Evolutionary conservation across 768 basidiomycete genomes (phyloP).

Genomic region (Podaxis sp.): DNA sequence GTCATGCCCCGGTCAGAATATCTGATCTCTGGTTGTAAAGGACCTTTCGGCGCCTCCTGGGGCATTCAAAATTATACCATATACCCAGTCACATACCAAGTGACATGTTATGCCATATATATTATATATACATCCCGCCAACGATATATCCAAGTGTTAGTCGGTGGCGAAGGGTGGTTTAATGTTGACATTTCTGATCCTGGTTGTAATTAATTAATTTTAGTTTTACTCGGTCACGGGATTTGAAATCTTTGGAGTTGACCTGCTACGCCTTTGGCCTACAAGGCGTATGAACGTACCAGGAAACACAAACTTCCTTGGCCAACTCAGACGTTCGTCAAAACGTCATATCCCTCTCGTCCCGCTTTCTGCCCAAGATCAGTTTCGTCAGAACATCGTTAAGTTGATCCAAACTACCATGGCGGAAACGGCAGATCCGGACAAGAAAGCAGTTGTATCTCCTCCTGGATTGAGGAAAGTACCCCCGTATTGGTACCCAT

Average conservation of each 20-base stretch:
- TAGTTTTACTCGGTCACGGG: constrained; percentile 1
- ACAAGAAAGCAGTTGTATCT: constrained; percentile 23
- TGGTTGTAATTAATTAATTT: neutral
- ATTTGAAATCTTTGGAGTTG: neutral
- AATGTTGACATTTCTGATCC: neutral
- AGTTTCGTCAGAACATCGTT: constrained; percentile 56
- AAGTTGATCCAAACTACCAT: constrained; percentile 47
- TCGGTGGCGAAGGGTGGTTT: too few species aligned
- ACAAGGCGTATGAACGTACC: neutral
- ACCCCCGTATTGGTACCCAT: constrained; percentile 89
- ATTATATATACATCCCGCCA: too few species aligned
- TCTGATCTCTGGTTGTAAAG: too few species aligned
- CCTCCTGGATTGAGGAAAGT: constrained; percentile 68
- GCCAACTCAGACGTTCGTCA: constrained; percentile 30
- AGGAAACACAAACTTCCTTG: constrained; percentile 11
- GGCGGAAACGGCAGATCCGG: constrained; percentile 15
- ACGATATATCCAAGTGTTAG: too few species aligned
- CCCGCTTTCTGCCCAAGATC: constrained; percentile 45
- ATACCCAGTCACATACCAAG: too few species aligned
- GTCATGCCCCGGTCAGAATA: too few species aligned
- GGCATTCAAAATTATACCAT: too few species aligned
- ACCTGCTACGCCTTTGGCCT: neutral
- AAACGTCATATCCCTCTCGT: constrained; percentile 42
- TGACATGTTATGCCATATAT: too few species aligned
- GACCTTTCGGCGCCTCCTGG: too few species aligned